A percentile compares a stretch with the other conserved stretches of the same genome.
Evolutionary conservation across 148 eudicot genomes (phyloP).

Genomic region (Linanthus parryae): DNA sequence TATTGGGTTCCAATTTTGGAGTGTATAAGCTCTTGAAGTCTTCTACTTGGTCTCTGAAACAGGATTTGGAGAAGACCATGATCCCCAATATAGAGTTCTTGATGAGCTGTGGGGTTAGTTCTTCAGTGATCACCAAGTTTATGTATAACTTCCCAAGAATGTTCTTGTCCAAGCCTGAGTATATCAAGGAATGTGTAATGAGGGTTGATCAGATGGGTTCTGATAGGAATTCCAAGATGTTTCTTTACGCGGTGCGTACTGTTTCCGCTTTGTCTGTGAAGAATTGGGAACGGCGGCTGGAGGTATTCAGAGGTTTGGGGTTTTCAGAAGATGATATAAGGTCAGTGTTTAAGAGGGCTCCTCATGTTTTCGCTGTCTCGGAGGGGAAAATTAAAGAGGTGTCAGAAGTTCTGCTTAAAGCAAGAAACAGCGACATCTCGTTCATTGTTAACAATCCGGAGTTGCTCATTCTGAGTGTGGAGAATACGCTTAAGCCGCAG

Average conservation of each 20-base stretch:
- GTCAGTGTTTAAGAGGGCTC: neutral
- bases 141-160: constrained; percentile 20
- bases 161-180: constrained; percentile 11
- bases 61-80: constrained; percentile 18
- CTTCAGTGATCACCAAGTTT: constrained; percentile 6
- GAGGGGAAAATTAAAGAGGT: neutral
- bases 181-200: constrained; percentile 12
- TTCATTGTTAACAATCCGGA: neutral
- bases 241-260: constrained; percentile 15
- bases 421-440: neutral
- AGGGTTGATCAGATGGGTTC: constrained; percentile 23
- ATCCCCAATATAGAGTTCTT: constrained; percentile 19
- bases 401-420: neutral
- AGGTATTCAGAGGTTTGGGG: too few relatives aligned
- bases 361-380: neutral
- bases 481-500: neutral
- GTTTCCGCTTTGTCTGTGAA: constrained; percentile 14
- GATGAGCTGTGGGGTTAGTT: constrained; percentile 18
- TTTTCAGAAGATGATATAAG: too few relatives aligned
- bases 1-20: constrained; percentile 10
- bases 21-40: constrained; percentile 12
- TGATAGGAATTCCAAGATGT: constrained; percentile 13
- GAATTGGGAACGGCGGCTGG: constrained; percentile 18
- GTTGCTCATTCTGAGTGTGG: neutral
- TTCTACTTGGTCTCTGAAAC: constrained; percentile 12